Base-by-base conservation (phyloP, 352 stramenopile genomes). In the Pilasporangium apinafurcum region DNA sequence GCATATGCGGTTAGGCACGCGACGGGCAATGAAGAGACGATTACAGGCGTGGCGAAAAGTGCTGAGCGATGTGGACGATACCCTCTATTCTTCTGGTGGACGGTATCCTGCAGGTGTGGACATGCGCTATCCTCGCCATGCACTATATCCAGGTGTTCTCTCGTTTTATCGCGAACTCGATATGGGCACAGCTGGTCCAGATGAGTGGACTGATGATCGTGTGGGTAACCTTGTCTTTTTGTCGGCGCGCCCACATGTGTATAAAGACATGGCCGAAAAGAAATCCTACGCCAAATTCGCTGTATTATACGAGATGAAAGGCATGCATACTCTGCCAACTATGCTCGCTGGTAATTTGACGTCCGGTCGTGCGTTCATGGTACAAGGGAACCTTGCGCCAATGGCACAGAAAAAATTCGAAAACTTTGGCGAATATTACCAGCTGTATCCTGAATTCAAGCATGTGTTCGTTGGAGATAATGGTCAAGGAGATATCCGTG, bases 391-490 rank as follows among this genome's bases (percentile, higher is more conserved):
- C 44, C 86, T 98, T 47, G 90, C 98, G 55, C 95, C 92, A 0
- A 86, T 99, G 57, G 95, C 96, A n/a, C 53, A 81, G 24, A 99
- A 99, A 59, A 99, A 99, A 58, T 98, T 97, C 68, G 85, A 95
- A 10, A 92, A 92, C 51, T 91, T 90, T 48, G 51, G 71, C 43
- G 81, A 98, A 58, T 99, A 97, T 56, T 96, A 98, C 21, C 86
- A 92, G 38, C 83, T 99, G 24, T 99, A 99, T 59, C 96, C 96
- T 1, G 96, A 99, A 66, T 99, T 98, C 60, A 95, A 86, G 44
- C 93, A 98, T 61, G 86, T 99, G 10, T 99, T 99, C 62, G 86
- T 99, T 27, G 97, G 95, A 5, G 96, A 99, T 70, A 99, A 99
- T 49, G 96, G 87, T 10, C 91, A 97, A 68, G 88, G 81, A 20